Evolutionary conservation across 1,284 basidiomycete genomes (phyloP).

Genomic region (Ustilago sp.): DNA sequence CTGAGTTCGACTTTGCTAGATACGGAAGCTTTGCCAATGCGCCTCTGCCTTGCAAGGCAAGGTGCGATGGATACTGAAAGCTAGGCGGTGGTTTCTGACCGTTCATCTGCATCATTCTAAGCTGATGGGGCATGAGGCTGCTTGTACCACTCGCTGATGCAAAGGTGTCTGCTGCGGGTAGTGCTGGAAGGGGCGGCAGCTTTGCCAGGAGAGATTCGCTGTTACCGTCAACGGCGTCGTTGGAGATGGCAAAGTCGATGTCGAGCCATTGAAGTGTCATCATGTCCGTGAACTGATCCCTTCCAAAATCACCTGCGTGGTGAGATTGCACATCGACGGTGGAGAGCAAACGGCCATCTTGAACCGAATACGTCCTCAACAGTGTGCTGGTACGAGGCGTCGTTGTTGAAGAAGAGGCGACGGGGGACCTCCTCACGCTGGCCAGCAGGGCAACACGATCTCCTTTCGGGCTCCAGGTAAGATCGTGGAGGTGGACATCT

Average conservation of each 20-base stretch:
- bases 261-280: conserved; percentile 27
- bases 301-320: background rate
- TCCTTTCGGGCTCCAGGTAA: conserved; percentile 47
- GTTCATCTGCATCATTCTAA: conserved; percentile 54
- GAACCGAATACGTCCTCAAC: conserved; percentile 42
- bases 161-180: conserved; percentile 38
- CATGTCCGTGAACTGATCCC: conserved; percentile 1
- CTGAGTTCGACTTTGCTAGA: conserved; percentile 14
- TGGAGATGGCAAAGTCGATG: conserved; percentile 10
- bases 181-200: conserved; percentile 23
- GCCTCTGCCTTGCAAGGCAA: conserved; percentile 31
- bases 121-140: conserved; percentile 51
- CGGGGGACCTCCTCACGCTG: conserved; percentile 21
- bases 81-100: conserved; percentile 37
- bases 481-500: conserved; percentile 38
- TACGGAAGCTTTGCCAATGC: conserved; percentile 21
- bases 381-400: conserved; percentile 19
- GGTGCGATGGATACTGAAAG: conserved; percentile 32
- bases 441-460: conserved; percentile 40
- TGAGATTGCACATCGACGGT: conserved; percentile 13
- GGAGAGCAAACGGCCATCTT: conserved; percentile 47
- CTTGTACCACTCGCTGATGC: conserved; percentile 15
- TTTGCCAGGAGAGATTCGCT: conserved; percentile 29
- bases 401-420: conserved; percentile 23
- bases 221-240: conserved; percentile 15